Conservation (phyloP, 768 basidiomycete genomes). For the Podaxis sp. region DNA sequence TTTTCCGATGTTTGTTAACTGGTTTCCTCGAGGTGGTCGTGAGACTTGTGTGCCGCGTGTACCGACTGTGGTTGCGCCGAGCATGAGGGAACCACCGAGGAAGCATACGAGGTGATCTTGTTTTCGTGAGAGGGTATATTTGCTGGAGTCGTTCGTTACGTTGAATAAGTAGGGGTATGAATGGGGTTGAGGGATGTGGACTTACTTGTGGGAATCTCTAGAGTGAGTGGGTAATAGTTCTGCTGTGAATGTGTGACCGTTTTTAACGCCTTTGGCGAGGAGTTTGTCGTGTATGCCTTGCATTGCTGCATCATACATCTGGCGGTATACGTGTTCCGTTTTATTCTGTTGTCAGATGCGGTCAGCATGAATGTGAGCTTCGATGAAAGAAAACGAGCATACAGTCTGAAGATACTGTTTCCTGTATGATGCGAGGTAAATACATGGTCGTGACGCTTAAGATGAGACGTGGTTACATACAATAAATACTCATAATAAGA, state of each 20-base stretch:
- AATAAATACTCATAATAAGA: slow-evolving; percentile 92
- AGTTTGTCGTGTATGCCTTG: slow-evolving; percentile 74
- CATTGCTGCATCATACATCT: slow-evolving; percentile 91
- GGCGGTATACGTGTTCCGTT: slow-evolving; percentile 75
- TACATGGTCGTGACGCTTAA: background rate
- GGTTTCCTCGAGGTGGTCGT: slow-evolving; percentile 58
- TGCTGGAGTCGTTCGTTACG: slow-evolving; percentile 35
- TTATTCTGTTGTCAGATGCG: slow-evolving; percentile 46
- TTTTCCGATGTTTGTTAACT: slow-evolving; percentile 60
- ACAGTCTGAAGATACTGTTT: slow-evolving; percentile 89
- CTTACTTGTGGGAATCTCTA: slow-evolving; percentile 26
- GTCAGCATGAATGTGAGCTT: background rate
- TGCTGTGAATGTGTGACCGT: slow-evolving; percentile 71
- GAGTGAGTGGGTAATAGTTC: slow-evolving; percentile 66
- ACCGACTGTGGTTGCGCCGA: slow-evolving; percentile 76
- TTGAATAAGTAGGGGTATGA: background rate
- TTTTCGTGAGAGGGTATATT: slow-evolving; percentile 75
- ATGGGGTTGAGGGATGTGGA: background rate
- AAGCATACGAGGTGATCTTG: slow-evolving; percentile 98
- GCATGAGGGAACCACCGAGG: slow-evolving; percentile 87
- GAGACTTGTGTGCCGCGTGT: slow-evolving; percentile 50
- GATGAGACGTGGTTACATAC: slow-evolving; percentile 37
- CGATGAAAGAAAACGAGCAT: slow-evolving; percentile 7
- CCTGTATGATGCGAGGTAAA: slow-evolving; percentile 27
- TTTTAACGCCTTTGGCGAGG: slow-evolving; percentile 57